These are phyloP conservation scores for Rhizopus sp. DNA, from an alignment of 371 early-diverging fungal species.

Conservation along the genomic window DNA sequence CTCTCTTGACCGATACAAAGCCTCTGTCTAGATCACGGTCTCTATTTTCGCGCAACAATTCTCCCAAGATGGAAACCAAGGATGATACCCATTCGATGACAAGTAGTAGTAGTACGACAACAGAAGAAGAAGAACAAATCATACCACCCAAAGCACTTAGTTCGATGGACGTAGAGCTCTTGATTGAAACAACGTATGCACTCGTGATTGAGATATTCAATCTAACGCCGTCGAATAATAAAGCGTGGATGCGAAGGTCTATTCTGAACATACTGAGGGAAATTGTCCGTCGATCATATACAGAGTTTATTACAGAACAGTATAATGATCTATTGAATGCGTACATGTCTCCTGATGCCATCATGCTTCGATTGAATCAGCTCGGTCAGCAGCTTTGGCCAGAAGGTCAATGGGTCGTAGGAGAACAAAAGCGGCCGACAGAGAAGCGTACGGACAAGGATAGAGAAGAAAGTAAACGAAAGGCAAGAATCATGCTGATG, in stretches of 20 bases:
- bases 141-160: slow-evolving; percentile 22
- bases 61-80: slow-evolving; percentile 17
- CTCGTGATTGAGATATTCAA: slow-evolving; percentile 50
- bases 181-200: slow-evolving; percentile 54
- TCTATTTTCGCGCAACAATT: slow-evolving; percentile 17
- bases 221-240: slow-evolving; percentile 43
- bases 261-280: slow-evolving; percentile 44
- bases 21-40: slow-evolving; percentile 9
- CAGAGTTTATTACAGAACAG: slow-evolving; percentile 43
- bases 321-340: slow-evolving; percentile 39
- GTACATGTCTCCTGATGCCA: slow-evolving; percentile 39
- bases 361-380: slow-evolving; percentile 27
- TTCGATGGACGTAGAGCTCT: slow-evolving; percentile 43
- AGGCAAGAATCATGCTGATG: slow-evolving; percentile 37
- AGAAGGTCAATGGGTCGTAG: slow-evolving; percentile 29
- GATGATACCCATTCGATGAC: slow-evolving; percentile 12
- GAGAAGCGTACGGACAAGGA: slow-evolving; percentile 29
- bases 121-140: not conserved
- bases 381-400: slow-evolving; percentile 44
- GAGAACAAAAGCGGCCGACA: slow-evolving; percentile 7
- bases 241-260: slow-evolving; percentile 51
- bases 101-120: not conserved
- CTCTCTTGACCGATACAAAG: slow-evolving; percentile 5
- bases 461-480: slow-evolving; percentile 28
- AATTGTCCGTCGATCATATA: slow-evolving; percentile 49